phyloP scores from a whole-genome alignment of 75 land plant species.

The Cunninghamia lanceolata region DNA sequence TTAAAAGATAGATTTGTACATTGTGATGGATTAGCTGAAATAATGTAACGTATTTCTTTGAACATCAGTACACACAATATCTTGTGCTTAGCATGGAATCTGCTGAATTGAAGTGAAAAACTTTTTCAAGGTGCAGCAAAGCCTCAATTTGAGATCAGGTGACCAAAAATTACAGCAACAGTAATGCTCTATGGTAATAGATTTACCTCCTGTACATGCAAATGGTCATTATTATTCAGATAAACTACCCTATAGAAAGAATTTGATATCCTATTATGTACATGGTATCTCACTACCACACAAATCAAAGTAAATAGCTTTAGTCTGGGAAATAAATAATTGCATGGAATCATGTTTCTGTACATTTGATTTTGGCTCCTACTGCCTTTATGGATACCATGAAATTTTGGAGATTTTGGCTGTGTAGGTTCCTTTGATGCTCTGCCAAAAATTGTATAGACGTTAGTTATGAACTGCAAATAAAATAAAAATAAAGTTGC shows the following conservation, averaged over 20 bases:
- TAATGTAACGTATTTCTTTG: neutral
- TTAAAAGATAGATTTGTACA: no score
- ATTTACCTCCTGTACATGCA: neutral
- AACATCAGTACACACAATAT: neutral
- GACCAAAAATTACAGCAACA: neutral
- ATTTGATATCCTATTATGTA: neutral
- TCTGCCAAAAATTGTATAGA: conserved; percentile 24
- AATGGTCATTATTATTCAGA: neutral
- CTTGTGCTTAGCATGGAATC: neutral
- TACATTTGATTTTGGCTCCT: neutral
- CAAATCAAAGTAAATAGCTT: neutral
- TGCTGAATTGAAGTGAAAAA: neutral
- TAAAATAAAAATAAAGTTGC: neutral
- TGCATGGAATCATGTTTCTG: neutral
- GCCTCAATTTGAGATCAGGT: neutral
- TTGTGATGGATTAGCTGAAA: neutral
- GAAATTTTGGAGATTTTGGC: conserved; percentile 66
- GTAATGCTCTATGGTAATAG: neutral
- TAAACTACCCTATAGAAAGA: neutral
- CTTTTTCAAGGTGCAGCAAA: no score
- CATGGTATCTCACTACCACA: neutral
- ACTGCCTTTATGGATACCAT: conserved; percentile 27
- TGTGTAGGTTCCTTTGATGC: conserved; percentile 61
- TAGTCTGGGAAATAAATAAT: neutral
- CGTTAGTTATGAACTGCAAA: neutral